Conservation (phyloP, 139 green algal species). For the Chlorella sp. region DNA sequence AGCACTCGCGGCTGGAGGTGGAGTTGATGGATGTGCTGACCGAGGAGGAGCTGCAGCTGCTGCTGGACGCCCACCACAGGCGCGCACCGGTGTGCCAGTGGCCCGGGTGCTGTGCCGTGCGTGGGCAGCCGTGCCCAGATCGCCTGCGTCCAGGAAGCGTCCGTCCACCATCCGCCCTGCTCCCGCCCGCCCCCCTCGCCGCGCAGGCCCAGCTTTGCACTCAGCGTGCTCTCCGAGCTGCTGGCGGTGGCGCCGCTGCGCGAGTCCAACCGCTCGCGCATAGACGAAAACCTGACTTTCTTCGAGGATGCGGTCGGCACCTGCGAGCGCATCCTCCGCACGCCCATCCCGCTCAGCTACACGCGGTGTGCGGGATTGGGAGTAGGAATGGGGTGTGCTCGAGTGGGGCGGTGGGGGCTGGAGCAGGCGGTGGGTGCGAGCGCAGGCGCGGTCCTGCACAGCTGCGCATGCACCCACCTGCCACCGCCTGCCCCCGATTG, state of each 20-base stretch:
- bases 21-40: slow-evolving; percentile 30
- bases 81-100: neutral
- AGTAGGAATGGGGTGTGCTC: no score
- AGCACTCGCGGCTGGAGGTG: neutral
- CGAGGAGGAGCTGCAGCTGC: slow-evolving; percentile 13
- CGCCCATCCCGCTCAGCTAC: no score
- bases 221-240: slow-evolving; percentile 30
- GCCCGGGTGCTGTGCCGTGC: neutral
- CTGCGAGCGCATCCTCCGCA: slow-evolving; percentile 62
- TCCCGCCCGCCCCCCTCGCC: neutral
- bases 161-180: neutral
- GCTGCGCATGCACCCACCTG: slow-evolving; percentile 73
- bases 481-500: no score
- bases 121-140: neutral
- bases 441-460: no score
- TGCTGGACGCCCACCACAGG: slow-evolving; percentile 26
- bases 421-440: no score
- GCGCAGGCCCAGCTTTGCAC: slow-evolving; percentile 23
- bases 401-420: no score
- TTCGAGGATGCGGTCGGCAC: slow-evolving; percentile 21
- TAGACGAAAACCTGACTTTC: no score
- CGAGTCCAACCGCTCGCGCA: neutral
- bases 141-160: neutral
- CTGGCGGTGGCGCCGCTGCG: slow-evolving; percentile 10
- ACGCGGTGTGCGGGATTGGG: no score